These are phyloP conservation scores for Bertia moriformis DNA, from an alignment of 2,329 filamentous ascomycete genomes.

Conservation along the genomic window DNA sequence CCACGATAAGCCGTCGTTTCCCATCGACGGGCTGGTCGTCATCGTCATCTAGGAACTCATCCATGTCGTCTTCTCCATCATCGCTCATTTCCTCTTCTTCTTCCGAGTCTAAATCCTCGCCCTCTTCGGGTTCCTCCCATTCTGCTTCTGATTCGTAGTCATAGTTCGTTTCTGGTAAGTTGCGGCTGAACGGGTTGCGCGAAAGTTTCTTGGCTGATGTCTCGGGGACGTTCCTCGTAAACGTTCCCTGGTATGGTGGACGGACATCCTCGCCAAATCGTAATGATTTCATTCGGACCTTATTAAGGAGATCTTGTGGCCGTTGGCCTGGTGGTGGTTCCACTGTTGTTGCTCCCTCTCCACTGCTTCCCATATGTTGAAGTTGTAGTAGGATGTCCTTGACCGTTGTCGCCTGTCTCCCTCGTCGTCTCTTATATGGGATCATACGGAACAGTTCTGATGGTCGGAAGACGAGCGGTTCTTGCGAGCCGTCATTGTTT, in stretches of 20 bases:
- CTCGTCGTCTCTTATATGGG: not conserved
- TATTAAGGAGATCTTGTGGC: conserved; percentile 23
- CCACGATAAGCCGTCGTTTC: conserved; percentile 38
- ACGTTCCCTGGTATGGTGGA: conserved; percentile 49
- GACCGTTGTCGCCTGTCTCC: not conserved
- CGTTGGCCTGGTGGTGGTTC: conserved; percentile 9
- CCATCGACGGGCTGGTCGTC: conserved; percentile 31
- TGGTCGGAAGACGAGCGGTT: not conserved
- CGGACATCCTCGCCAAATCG: conserved; percentile 47
- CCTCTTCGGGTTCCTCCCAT: conserved; percentile 16
- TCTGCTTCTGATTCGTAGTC: conserved; percentile 52
- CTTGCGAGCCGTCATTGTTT: not conserved
- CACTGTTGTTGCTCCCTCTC: not conserved
- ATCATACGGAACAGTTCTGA: not conserved
- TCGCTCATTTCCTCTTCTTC: conserved; percentile 50
- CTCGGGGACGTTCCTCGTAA: conserved; percentile 28
- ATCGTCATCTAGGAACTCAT: conserved; percentile 52
- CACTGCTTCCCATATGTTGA: not conserved
- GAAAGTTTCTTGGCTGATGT: conserved; percentile 25
- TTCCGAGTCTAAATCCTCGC: conserved; percentile 34
- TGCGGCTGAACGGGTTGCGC: conserved; percentile 34
- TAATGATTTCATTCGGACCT: conserved; percentile 40
- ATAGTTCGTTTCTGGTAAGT: conserved; percentile 39
- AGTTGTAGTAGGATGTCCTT: not conserved
- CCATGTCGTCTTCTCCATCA: conserved; percentile 52